A percentile compares a stretch with the other conserved stretches of the same genome.
phyloP scores from a whole-genome alignment of 805 yeast genomes.

The Hanseniaspora taiwanica region DNA sequence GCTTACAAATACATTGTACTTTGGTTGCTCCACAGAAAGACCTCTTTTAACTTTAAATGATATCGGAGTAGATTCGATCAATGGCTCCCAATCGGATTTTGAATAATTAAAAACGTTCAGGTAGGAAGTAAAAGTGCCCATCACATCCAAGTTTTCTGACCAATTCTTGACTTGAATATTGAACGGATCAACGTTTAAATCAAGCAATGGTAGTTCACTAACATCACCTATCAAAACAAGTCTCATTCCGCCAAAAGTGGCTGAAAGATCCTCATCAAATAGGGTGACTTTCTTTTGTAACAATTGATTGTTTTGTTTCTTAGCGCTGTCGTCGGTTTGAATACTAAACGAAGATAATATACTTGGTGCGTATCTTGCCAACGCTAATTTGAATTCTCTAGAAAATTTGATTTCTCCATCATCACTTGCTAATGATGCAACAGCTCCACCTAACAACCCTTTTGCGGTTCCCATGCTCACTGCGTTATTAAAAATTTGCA shows the following conservation, averaged over 20 bases:
- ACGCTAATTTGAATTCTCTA: conserved; percentile 46
- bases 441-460: conserved; percentile 10
- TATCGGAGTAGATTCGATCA: conserved; percentile 78
- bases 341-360: conserved; percentile 23
- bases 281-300: no score
- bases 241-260: conserved; percentile 62
- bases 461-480: conserved; percentile 31
- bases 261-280: conserved; percentile 54
- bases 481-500: conserved; percentile 60
- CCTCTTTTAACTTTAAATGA: conserved; percentile 52
- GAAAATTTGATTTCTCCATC: conserved; percentile 28
- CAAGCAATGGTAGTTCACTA: conserved; percentile 80
- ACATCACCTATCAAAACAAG: conserved; percentile 80
- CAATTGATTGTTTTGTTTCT: no score
- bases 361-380: conserved; percentile 60
- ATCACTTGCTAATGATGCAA: conserved; percentile 3
- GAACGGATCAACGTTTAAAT: conserved; percentile 61
- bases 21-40: conserved; percentile 22
- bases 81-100: conserved; percentile 89
- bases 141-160: conserved; percentile 72
- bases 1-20: conserved; percentile 47
- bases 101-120: conserved; percentile 79
- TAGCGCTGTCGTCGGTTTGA: conserved; percentile 22
- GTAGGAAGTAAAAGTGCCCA: conserved; percentile 47
- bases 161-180: conserved; percentile 60